A percentile compares a stretch with the other conserved stretches of the same genome.
These are phyloP conservation scores for Neocucurbitaria cava DNA, from an alignment of 2,329 filamentous ascomycete species.

Conservation along the genomic window DNA sequence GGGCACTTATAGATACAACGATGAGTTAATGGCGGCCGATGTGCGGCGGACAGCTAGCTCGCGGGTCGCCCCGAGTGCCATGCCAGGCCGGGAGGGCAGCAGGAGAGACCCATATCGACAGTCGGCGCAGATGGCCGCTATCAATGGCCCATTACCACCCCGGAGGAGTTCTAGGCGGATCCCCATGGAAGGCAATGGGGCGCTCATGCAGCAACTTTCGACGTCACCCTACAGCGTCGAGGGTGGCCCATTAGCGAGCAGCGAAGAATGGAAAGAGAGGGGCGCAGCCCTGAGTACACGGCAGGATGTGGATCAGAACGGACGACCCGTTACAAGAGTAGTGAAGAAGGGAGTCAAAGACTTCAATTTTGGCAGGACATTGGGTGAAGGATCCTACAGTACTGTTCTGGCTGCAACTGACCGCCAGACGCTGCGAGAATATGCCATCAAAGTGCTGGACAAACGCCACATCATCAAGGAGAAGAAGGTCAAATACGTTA, in stretches of 20 bases:
- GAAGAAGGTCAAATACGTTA: slow-evolving; percentile 99
- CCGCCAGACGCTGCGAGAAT: slow-evolving; percentile 91
- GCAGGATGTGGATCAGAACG: slow-evolving; percentile 84
- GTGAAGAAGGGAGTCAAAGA: slow-evolving; percentile 98
- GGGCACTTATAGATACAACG: slow-evolving; percentile 56
- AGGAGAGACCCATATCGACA: slow-evolving; percentile 73
- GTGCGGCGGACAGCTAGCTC: slow-evolving; percentile 66
- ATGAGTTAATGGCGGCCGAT: slow-evolving; percentile 48
- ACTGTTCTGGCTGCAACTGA: slow-evolving; percentile 93
- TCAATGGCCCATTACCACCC: slow-evolving; percentile 71
- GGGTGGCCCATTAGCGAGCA: slow-evolving; percentile 67
- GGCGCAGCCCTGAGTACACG: slow-evolving; percentile 86
- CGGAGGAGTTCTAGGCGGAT: slow-evolving; percentile 78
- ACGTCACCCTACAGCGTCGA: slow-evolving; percentile 61
- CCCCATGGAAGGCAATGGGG: slow-evolving; percentile 56
- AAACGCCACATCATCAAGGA: slow-evolving; percentile 99
- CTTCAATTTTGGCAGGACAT: slow-evolving; percentile 87
- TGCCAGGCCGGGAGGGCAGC: slow-evolving; percentile 72
- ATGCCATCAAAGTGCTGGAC: slow-evolving; percentile 97
- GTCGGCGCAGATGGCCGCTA: slow-evolving; percentile 60
- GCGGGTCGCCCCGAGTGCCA: slow-evolving; percentile 65
- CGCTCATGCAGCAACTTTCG: slow-evolving; percentile 33
- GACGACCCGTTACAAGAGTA: slow-evolving; percentile 79
- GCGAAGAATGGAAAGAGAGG: slow-evolving; percentile 94
- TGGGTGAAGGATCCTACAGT: slow-evolving; percentile 97